phyloP scores from a whole-genome alignment of 1,284 basidiomycete species.

The Peniophora sp. region DNA sequence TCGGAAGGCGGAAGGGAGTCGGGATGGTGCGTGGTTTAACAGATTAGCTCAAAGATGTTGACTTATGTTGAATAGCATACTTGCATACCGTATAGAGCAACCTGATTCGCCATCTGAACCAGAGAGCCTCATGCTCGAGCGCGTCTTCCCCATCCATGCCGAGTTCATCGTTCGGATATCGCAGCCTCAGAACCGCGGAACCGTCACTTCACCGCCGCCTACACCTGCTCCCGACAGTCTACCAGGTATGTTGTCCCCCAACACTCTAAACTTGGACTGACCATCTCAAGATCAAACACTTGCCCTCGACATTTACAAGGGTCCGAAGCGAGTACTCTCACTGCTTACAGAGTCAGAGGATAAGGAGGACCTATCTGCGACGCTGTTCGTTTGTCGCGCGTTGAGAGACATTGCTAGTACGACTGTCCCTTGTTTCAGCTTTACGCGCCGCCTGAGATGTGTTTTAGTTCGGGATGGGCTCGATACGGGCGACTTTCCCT shows the following conservation, averaged over 20 bases:
- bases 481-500: slow-evolving; percentile 17
- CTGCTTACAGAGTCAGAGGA: slow-evolving; percentile 7
- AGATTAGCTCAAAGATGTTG: background rate
- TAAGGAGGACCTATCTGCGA: background rate
- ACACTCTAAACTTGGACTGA: background rate
- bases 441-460: background rate
- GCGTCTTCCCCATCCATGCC: slow-evolving; percentile 40
- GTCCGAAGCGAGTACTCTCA: slow-evolving; percentile 2
- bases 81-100: slow-evolving; percentile 7
- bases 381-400: background rate
- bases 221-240: background rate
- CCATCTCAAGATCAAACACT: background rate
- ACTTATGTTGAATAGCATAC: slow-evolving; percentile 3
- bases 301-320: background rate
- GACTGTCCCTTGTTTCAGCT: background rate
- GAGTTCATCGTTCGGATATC: slow-evolving; percentile 47
- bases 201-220: background rate
- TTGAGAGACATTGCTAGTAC: background rate
- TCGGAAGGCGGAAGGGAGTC: slow-evolving; percentile 1
- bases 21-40: slow-evolving; percentile 7
- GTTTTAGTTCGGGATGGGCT: background rate
- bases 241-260: background rate
- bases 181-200: slow-evolving; percentile 22
- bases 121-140: slow-evolving; percentile 17
- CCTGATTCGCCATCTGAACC: background rate